These are phyloP conservation scores for Tremella yokohamensis DNA, from an alignment of 768 basidiomycete genomes.

Conservation along the genomic window DNA sequence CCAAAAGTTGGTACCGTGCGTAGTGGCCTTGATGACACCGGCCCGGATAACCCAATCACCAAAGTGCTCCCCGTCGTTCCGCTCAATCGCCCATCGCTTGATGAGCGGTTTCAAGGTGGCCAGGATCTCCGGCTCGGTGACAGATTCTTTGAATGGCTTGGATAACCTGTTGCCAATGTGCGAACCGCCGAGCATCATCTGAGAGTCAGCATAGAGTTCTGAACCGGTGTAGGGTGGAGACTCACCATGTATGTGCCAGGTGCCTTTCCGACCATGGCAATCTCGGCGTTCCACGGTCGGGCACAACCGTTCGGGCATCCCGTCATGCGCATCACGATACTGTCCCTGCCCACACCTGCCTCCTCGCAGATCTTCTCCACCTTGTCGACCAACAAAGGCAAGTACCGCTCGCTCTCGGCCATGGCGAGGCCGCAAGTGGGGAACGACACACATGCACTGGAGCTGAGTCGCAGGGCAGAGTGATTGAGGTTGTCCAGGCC, in stretches of 20 bases:
- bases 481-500: constrained; percentile 82
- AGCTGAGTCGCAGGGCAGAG: constrained; percentile 75
- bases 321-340: constrained; percentile 98
- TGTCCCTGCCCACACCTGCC: constrained; percentile 85
- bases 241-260: constrained; percentile 69
- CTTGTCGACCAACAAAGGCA: constrained; percentile 85
- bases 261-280: constrained; percentile 95
- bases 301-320: constrained; percentile 72
- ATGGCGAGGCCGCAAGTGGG: constrained; percentile 82
- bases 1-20: constrained; percentile 81
- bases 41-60: constrained; percentile 92
- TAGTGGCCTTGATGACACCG: constrained; percentile 83
- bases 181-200: constrained; percentile 77
- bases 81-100: constrained; percentile 83
- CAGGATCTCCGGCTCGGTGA: constrained; percentile 86
- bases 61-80: constrained; percentile 81
- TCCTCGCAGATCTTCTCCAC: constrained; percentile 93
- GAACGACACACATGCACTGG: constrained; percentile 95
- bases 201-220: constrained; percentile 52
- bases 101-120: constrained; percentile 89
- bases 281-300: constrained; percentile 87
- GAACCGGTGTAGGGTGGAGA: not conserved
- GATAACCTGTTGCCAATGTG: constrained; percentile 91
- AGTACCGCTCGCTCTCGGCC: constrained; percentile 81
- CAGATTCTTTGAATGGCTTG: constrained; percentile 78